Base-by-base conservation (phyloP, 2,329 filamentous ascomycete species). In the Lecanoromycetidae sp. region DNA sequence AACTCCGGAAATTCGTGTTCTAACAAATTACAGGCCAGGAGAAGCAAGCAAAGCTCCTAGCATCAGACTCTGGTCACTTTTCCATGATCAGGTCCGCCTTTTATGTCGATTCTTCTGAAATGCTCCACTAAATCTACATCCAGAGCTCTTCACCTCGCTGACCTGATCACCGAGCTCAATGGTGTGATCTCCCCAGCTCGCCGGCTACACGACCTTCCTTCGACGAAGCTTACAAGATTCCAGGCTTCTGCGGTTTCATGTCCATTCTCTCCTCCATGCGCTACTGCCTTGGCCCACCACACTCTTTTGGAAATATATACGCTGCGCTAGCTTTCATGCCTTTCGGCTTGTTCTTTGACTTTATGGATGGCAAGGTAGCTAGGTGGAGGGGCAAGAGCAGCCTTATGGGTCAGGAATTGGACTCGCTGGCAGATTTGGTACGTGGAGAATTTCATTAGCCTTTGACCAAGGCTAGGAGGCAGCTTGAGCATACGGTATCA, bases 311-410 rank as follows among this genome's bases (percentile, higher is more conserved):
- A 44, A 82, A 87, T 57, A 70, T 95, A 46, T 96, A 85, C 76
- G 69, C 81, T 27, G 88, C 91, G 2, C 77, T 98, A 40, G 77
- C 71, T 4, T 86, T 95, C 65, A 84, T 96, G 66, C 90, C 90
- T 0, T 85, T 95, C 50, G 88, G 87, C 4, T 72, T 96, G 10
- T 95, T 96, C 71, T 96, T 96, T 65, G 91, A 98, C 66, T 93
- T 94, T 62, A 87, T 96, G 75, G 91, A 98, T 65, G 91, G 91
- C 61, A 91, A 88, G 63, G 88, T 98, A 47, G 91, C 91, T 54
- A 76, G 91, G 55, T 96, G 91, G 91, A 80, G 91, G 63, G 83
- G 87, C 69, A 98, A 95, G 80, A 91, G 86, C 59, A 93, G 85
- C 58, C 72, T 98, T 62, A 96, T 98, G 90, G 91, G 91, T 10